Evolutionary conservation across 768 basidiomycete species (phyloP).

Genomic region (Pleurotus eryngii): DNA sequence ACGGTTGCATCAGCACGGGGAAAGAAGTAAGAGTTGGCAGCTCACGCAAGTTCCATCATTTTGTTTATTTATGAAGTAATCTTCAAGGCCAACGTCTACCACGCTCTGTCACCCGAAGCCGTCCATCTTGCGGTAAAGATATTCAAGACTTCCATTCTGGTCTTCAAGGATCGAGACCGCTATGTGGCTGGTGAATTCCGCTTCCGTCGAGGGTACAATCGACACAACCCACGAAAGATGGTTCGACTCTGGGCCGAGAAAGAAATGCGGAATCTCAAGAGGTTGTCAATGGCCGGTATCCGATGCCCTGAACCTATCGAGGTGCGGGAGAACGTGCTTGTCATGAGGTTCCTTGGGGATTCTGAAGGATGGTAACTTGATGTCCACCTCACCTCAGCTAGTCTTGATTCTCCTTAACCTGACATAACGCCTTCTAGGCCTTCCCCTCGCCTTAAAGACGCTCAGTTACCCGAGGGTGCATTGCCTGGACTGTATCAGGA

Average conservation of each 20-base stretch:
- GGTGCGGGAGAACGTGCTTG: conserved; percentile 93
- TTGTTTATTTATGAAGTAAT: conserved; percentile 6
- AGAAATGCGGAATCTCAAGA: conserved; percentile 93
- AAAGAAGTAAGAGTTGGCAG: conserved; percentile 71
- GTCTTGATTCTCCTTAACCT: neutral
- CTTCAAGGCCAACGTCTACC: conserved; percentile 91
- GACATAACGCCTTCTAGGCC: conserved; percentile 52
- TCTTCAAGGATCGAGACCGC: conserved; percentile 96
- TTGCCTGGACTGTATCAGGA: conserved; percentile 70
- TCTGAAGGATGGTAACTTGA: conserved; percentile 70
- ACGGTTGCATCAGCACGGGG: conserved; percentile 95
- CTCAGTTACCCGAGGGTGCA: conserved; percentile 44
- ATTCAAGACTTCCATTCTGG: conserved; percentile 96
- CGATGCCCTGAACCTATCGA: conserved; percentile 87
- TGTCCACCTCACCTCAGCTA: conserved; percentile 6
- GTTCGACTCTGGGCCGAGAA: conserved; percentile 99
- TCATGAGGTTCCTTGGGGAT: conserved; percentile 90
- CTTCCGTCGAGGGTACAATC: conserved; percentile 88
- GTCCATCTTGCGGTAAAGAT: conserved; percentile 90
- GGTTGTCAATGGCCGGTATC: conserved; percentile 80
- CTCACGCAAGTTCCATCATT: neutral
- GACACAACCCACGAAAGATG: conserved; percentile 96
- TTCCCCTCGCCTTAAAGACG: conserved; percentile 92
- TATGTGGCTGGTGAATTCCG: conserved; percentile 96
- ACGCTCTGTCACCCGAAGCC: conserved; percentile 58